phyloP scores from a whole-genome alignment of 73 alveolate species.

The Strombidium stylifer region DNA sequence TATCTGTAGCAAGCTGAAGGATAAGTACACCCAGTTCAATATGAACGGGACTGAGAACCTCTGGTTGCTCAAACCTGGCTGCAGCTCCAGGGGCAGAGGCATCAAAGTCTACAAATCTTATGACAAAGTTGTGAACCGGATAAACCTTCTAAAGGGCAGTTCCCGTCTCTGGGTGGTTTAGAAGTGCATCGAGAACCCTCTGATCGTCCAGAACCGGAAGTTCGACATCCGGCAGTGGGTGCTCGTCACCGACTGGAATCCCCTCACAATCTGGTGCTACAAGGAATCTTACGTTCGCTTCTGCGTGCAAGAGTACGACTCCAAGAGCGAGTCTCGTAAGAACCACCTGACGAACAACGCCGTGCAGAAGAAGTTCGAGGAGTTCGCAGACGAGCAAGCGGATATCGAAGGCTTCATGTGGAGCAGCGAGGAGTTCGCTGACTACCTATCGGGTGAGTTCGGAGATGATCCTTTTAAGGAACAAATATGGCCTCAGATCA shows the following conservation, averaged over 20 bases:
- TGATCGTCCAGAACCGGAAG: constrained; percentile 82
- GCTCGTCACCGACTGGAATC: constrained; percentile 90
- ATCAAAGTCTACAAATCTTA: constrained; percentile 83
- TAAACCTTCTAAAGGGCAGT: constrained; percentile 66
- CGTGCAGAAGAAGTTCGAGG: constrained; percentile 83
- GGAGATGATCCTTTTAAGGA: constrained; percentile 91
- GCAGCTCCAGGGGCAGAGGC: constrained; percentile 98
- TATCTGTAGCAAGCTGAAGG: too few species aligned
- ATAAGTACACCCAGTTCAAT: constrained; percentile 83
- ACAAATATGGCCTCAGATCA: constrained; percentile 75
- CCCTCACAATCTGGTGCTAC: constrained; percentile 93
- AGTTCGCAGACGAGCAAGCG: constrained; percentile 11
- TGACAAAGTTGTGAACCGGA: constrained; percentile 88
- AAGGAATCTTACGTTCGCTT: constrained; percentile 94
- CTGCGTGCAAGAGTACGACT: constrained; percentile 90
- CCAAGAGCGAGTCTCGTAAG: constrained; percentile 80
- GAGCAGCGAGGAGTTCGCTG: constrained; percentile 82
- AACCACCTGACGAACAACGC: constrained; percentile 97
- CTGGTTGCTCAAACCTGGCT: constrained; percentile 98
- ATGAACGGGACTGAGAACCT: constrained; percentile 90
- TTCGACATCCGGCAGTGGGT: constrained; percentile 93
- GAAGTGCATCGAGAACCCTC: constrained; percentile 99
- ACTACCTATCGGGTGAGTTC: constrained; percentile 70
- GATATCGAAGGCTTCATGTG: constrained; percentile 98
- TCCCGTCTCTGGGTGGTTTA: constrained; percentile 90